Evolutionary conservation across 179 eudicot genomes (phyloP).

Genomic region (Heliamphora pulchella): DNA sequence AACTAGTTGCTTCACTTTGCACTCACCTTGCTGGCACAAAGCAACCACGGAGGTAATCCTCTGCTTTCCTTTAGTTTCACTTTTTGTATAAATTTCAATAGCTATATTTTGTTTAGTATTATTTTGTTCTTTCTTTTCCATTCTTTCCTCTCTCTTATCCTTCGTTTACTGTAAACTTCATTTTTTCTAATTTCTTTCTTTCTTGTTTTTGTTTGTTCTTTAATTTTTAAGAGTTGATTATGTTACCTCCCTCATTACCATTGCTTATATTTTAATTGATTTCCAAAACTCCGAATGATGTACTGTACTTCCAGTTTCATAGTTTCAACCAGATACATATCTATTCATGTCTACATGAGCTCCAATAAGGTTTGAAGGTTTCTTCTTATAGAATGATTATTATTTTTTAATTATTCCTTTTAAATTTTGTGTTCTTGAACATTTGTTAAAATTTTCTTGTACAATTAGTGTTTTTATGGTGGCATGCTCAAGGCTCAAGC

Average conservation of each 20-base stretch:
- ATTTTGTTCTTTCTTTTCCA: neutral
- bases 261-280: neutral
- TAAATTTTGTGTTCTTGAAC: too few relatives aligned
- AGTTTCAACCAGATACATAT: neutral
- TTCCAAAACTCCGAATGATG: neutral
- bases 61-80: neutral
- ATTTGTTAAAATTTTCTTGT: neutral
- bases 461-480: neutral
- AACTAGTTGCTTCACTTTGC: slow-evolving; percentile 90
- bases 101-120: neutral
- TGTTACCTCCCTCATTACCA: neutral
- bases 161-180: neutral
- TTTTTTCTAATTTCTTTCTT: neutral
- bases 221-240: neutral
- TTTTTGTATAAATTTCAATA: neutral
- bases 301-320: neutral
- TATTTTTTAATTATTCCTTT: neutral
- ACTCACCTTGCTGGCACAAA: slow-evolving; percentile 43
- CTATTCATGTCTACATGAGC: neutral
- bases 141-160: neutral
- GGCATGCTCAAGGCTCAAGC: neutral
- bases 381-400: neutral
- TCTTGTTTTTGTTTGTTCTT: neutral
- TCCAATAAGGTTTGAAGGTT: neutral
- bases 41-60: slow-evolving; percentile 44